Evolutionary conservation across 2,329 filamentous ascomycete species (phyloP), one percentile per base, ranked within the genome.

Genomic region (Paracoccidioides lutzii): DNA sequence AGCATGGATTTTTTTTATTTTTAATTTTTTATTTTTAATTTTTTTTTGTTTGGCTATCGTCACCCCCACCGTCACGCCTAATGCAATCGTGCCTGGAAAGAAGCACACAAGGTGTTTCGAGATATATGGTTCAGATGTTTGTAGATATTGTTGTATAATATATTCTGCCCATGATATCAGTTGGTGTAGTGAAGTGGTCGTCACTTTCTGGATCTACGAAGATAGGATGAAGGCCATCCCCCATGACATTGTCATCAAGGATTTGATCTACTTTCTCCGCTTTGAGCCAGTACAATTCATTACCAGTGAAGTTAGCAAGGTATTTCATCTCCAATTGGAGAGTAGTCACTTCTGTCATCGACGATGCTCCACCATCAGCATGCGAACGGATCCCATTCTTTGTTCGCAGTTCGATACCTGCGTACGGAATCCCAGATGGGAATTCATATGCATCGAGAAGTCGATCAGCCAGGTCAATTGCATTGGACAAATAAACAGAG

Each of bases 271-370:
- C 88, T 63, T 87, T 88, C 71, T 98, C 93, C 2, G 83, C 90
- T 65, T 84, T 85, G 62, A 93, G 84, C 93, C 93, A 98, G 71
- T 93, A 98, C 59, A 88, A 79, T 53, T 84, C 83, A 72, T 98
- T 93, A 40, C 93, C 93, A 0, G 91, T 98, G 57, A 98, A 76
- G 71, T 95, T 95, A 49, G 93, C 86, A 14, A 98, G 78, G 67
- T 98, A 98, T 71, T 97, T 97, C 78, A 97, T 88, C 70, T 98
- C 93, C 9, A 98, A 81, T 73, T 98, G 93, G 48, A 98, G 71
- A 8, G 87, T 93, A 2, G 90, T 90, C 0, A 91, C 87, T 75
- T 98, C 93, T 2, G 93, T 90, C 0, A 91, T 97, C 1, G 91
- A 96, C 0, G 90, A 93, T 5, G 91, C 89, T 10, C 93, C 93